Evolutionary conservation across 2,329 filamentous ascomycete species (phyloP).

Genomic region (Penicillium sp.): DNA sequence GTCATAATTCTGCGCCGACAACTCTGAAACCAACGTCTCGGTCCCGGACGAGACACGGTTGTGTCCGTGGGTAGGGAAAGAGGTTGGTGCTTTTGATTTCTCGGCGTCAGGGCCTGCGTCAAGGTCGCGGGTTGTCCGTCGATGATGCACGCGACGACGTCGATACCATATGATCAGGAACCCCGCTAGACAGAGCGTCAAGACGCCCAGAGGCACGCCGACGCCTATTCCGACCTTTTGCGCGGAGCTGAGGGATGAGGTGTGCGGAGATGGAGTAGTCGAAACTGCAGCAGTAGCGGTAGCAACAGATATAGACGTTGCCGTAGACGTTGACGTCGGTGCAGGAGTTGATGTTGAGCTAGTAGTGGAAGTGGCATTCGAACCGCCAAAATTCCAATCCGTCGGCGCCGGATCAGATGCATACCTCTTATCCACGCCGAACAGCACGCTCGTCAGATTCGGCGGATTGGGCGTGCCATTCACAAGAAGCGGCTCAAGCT

Average conservation of each 20-base stretch:
- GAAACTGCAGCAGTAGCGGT: neutral
- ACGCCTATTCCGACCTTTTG: neutral
- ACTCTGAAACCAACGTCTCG: neutral
- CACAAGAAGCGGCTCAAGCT: neutral
- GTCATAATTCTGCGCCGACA: neutral
- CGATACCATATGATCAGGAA: neutral
- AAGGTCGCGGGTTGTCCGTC: neutral
- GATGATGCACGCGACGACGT: neutral
- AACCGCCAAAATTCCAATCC: neutral
- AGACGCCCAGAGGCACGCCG: neutral
- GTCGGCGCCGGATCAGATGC: neutral
- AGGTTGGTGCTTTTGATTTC: neutral
- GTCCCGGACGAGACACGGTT: neutral
- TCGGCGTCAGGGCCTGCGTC: neutral
- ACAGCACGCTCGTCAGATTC: constrained; percentile 3
- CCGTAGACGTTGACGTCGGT: neutral
- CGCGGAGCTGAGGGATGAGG: neutral
- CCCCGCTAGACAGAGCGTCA: neutral
- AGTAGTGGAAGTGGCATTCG: neutral
- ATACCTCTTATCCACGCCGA: constrained; percentile 7
- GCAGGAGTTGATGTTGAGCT: neutral
- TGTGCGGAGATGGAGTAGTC: neutral
- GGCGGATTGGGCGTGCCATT: neutral
- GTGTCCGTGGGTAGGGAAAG: neutral
- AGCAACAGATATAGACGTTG: neutral